Evolutionary conservation across 2,329 filamentous ascomycete genomes (phyloP).

Genomic region (Rutstroemia sp.): DNA sequence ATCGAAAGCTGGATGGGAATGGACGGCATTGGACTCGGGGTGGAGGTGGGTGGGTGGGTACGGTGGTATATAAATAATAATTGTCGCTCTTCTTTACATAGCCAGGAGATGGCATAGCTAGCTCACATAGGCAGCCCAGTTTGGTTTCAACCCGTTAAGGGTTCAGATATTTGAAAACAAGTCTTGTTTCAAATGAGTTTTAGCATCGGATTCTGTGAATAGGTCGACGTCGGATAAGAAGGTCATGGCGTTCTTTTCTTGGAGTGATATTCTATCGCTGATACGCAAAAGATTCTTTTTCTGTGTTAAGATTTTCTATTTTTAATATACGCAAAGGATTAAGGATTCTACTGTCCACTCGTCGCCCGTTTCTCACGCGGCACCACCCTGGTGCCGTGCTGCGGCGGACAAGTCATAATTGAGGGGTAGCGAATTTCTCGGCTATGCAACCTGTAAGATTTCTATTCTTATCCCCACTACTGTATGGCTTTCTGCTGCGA

Average conservation of each 20-base stretch:
- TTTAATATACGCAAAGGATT: too few relatives aligned
- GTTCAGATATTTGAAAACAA: not conserved
- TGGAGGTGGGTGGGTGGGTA: not conserved
- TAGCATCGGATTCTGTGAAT: not conserved
- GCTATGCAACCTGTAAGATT: not conserved
- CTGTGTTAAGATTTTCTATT: too few relatives aligned
- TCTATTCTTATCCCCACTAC: not conserved
- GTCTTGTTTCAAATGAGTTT: not conserved
- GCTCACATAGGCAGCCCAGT: not conserved
- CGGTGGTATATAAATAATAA: not conserved
- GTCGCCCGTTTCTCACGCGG: too few relatives aligned
- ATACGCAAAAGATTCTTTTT: too few relatives aligned
- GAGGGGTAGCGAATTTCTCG: not conserved
- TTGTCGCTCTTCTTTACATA: not conserved
- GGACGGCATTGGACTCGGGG: not conserved
- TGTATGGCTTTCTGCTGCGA: not conserved
- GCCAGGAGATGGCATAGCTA: not conserved
- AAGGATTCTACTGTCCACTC: too few relatives aligned
- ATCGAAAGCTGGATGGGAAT: not conserved
- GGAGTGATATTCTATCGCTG: too few relatives aligned
- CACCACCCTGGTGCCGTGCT: too few relatives aligned
- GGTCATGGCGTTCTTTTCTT: not conserved
- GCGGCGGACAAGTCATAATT: not conserved
- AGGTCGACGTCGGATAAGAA: not conserved
- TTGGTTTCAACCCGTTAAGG: not conserved